A percentile compares a stretch with the other conserved stretches of the same genome.
phyloP scores from a whole-genome alignment of 495 filamentous ascomycete species.

The Podospora fimiseda region DNA sequence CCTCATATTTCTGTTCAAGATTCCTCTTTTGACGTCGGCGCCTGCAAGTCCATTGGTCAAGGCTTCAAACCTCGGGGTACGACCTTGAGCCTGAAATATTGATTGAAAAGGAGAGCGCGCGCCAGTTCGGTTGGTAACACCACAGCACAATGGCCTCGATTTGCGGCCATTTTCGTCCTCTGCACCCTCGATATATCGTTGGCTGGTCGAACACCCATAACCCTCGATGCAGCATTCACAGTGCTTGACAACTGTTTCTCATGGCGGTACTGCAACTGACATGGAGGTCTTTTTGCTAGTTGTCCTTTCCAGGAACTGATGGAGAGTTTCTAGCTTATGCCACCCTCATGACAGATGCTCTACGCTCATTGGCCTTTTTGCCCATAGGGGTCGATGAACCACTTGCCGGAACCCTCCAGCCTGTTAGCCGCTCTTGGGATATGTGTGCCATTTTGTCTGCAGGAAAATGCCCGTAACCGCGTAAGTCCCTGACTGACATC shows the following conservation, averaged over 20 bases:
- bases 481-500: neutral
- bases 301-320: too few relatives aligned
- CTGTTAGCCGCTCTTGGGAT: conserved; percentile 7
- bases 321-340: too few relatives aligned
- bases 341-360: too few relatives aligned
- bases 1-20: conserved; percentile 5
- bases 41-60: conserved; percentile 19
- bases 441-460: neutral
- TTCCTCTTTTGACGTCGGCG: conserved; percentile 2
- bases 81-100: conserved; percentile 11
- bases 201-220: neutral
- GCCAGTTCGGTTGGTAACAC: conserved; percentile 20
- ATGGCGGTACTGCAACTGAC: too few relatives aligned
- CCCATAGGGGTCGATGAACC: neutral
- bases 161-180: conserved; percentile 7
- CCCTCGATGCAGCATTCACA: neutral
- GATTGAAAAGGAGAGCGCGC: conserved; percentile 24
- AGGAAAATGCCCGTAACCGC: conserved; percentile 8
- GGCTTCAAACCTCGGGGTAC: neutral
- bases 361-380: too few relatives aligned
- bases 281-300: too few relatives aligned
- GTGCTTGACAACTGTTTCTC: too few relatives aligned
- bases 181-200: too few relatives aligned
- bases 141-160: neutral
- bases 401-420: neutral